These are phyloP conservation scores for Cyberlindnera misumaiensis DNA, from an alignment of 805 yeast species.

Conservation along the genomic window DNA sequence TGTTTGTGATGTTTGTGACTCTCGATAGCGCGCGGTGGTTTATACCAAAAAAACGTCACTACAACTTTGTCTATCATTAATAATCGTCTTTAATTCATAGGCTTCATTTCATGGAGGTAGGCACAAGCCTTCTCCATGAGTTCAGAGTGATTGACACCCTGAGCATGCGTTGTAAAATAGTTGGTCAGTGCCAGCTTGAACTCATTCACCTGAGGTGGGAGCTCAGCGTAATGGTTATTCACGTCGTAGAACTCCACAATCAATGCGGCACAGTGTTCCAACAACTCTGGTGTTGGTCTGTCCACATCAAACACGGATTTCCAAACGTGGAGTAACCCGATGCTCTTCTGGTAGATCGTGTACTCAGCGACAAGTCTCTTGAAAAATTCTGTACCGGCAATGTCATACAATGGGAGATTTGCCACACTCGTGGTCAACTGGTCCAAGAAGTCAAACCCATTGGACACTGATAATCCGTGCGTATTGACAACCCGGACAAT, in stretches of 20 bases:
- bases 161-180: conserved; percentile 14
- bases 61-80: too few relatives aligned
- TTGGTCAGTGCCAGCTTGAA: conserved; percentile 26
- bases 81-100: conserved; percentile 2
- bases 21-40: too few relatives aligned
- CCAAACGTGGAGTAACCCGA: conserved; percentile 28
- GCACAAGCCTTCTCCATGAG: conserved; percentile 13
- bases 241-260: conserved; percentile 30
- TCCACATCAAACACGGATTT: conserved; percentile 24
- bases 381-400: conserved; percentile 27
- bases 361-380: conserved; percentile 16
- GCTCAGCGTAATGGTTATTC: conserved; percentile 24
- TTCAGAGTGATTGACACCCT: conserved; percentile 3
- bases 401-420: conserved; percentile 18
- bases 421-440: conserved; percentile 11
- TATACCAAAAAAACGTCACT: too few relatives aligned
- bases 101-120: conserved; percentile 9
- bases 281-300: conserved; percentile 6
- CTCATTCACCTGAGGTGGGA: conserved; percentile 22
- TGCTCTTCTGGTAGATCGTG: conserved; percentile 17
- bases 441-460: conserved; percentile 26
- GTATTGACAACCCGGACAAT: conserved; percentile 26
- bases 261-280: conserved; percentile 29
- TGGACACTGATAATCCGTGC: conserved; percentile 25
- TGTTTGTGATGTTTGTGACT: background rate